A percentile compares a stretch with the other conserved stretches of the same genome.
These are phyloP conservation scores for Selaginella moellendorffii DNA, from an alignment of 75 land plant species.

Conservation along the genomic window DNA sequence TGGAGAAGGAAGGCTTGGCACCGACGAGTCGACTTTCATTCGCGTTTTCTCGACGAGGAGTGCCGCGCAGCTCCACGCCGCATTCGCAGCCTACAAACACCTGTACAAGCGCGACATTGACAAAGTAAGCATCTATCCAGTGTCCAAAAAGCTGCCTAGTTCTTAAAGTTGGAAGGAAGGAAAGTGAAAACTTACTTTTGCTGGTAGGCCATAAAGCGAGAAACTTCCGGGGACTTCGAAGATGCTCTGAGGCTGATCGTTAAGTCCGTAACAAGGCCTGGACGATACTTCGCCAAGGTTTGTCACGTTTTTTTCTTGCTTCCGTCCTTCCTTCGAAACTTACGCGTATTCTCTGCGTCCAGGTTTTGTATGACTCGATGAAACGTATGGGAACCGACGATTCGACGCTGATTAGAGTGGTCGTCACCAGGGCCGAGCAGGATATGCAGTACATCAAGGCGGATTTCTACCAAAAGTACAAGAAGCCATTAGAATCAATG, in stretches of 20 bases:
- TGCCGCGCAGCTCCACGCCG: conserved; percentile 49
- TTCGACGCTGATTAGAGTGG: conserved; percentile 35
- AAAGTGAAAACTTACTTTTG: background rate
- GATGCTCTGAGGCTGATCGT: conserved; percentile 34
- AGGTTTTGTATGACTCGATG: conserved; percentile 45
- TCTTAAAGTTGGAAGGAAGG: too few species aligned
- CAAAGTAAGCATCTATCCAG: too few species aligned
- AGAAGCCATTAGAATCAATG: conserved; percentile 33
- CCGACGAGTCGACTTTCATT: conserved; percentile 44
- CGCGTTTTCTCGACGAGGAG: conserved; percentile 48
- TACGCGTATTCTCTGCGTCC: conserved; percentile 7
- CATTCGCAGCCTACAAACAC: conserved; percentile 32
- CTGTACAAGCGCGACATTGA: conserved; percentile 35
- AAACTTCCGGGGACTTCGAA: conserved; percentile 58
- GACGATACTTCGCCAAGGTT: conserved; percentile 64
- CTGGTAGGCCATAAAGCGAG: conserved; percentile 44
- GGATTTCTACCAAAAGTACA: conserved; percentile 40
- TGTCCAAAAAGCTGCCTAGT: too few species aligned
- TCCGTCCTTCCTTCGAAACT: too few species aligned
- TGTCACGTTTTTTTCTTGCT: background rate
- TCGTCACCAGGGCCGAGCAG: conserved; percentile 55
- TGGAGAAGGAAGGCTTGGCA: conserved; percentile 33
- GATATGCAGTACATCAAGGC: conserved; percentile 70
- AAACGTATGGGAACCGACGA: conserved; percentile 67
- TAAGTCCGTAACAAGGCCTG: conserved; percentile 46